These are phyloP conservation scores for Secale cereale DNA, from an alignment of 176 grass and related monocot species.

Conservation along the genomic window DNA sequence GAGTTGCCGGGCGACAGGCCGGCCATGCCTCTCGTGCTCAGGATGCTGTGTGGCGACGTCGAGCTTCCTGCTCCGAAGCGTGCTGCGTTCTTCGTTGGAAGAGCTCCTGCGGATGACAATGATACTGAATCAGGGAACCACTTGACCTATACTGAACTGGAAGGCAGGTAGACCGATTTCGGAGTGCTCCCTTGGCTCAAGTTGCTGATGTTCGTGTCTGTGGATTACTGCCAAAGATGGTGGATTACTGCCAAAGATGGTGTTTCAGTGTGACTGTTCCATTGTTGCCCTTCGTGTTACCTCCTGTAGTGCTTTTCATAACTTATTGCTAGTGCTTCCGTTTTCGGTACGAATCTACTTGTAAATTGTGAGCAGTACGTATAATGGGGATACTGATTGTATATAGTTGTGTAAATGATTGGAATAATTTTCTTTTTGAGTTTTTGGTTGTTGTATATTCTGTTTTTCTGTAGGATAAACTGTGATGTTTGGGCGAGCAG, in stretches of 20 bases:
- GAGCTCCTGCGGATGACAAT: not conserved
- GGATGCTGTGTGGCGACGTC: conserved; percentile 60
- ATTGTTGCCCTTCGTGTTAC: not conserved
- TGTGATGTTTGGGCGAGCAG: too few species aligned
- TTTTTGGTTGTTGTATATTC: too few species aligned
- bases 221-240: not conserved
- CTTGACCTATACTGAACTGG: conserved; percentile 21
- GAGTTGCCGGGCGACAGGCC: conserved; percentile 62
- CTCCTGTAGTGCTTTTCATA: not conserved
- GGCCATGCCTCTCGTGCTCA: conserved; percentile 41
- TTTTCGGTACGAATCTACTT: not conserved
- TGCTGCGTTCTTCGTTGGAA: conserved; percentile 48
- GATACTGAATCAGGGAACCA: conserved; percentile 28
- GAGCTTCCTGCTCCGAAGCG: conserved; percentile 41
- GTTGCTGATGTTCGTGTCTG: not conserved
- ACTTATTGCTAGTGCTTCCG: not conserved
- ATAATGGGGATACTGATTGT: not conserved
- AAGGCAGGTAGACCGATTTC: conserved; percentile 26
- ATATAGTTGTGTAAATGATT: not conserved
- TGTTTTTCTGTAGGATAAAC: too few species aligned
- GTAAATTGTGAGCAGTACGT: not conserved
- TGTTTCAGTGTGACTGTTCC: not conserved
- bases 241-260: not conserved
- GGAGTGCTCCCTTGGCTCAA: not conserved
- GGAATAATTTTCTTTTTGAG: too few species aligned